Percentiles rank a stretch among this genome's conserved stretches.
Evolutionary conservation across 1,284 basidiomycete genomes (phyloP).

Genomic region (Leccinum subatratum): DNA sequence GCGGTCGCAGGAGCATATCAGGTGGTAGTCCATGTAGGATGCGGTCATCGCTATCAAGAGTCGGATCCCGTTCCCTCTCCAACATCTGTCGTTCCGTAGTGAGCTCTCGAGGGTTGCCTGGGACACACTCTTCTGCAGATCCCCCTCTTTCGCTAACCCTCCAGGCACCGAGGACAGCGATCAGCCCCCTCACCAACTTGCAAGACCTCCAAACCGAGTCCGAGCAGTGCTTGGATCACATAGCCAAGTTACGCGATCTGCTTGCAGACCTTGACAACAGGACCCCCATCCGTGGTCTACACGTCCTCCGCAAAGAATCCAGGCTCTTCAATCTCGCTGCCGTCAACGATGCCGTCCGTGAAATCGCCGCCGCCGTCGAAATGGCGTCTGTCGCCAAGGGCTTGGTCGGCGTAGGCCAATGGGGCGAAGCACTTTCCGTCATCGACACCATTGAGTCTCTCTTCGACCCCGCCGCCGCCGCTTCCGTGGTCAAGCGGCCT

Average conservation of each 20-base stretch:
- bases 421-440: conserved; percentile 75
- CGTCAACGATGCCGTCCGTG: conserved; percentile 60
- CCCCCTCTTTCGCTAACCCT: conserved; percentile 1
- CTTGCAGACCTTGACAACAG: conserved; percentile 75
- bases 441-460: conserved; percentile 70
- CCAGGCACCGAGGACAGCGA: conserved; percentile 35
- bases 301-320: conserved; percentile 65
- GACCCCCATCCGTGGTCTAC: conserved; percentile 72
- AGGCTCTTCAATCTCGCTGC: conserved; percentile 57
- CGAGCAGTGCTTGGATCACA: conserved; percentile 73
- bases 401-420: conserved; percentile 77
- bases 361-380: conserved; percentile 70
- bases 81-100: conserved; percentile 40
- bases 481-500: conserved; percentile 10
- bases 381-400: conserved; percentile 67
- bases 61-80: conserved; percentile 34
- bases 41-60: conserved; percentile 14
- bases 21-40: conserved; percentile 16
- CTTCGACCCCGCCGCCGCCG: conserved; percentile 42
- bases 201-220: conserved; percentile 90
- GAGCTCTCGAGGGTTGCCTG: conserved; percentile 23
- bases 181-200: conserved; percentile 79
- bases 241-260: conserved; percentile 67
- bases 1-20: conserved; percentile 22
- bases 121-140: conserved; percentile 22